phyloP scores from a whole-genome alignment of 148 eudicot species.

The Cornus kousa region DNA sequence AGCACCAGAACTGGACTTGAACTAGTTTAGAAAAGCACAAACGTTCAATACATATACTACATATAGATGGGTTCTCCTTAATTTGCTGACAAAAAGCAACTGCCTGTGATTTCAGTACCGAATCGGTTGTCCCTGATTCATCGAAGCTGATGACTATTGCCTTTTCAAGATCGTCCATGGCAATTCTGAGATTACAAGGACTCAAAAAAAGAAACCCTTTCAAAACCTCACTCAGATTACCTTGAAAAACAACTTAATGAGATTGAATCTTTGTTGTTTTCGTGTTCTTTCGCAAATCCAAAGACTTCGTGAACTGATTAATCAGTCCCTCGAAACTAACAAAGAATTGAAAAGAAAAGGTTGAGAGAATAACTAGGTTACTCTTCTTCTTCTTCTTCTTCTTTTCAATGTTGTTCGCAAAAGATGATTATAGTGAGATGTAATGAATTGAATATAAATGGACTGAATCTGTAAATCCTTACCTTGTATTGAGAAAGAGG shows the following conservation, averaged over 20 bases:
- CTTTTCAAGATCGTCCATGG: slow-evolving; percentile 89
- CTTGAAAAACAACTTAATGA: too few species aligned
- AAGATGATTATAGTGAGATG: not conserved
- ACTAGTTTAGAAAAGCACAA: slow-evolving; percentile 47
- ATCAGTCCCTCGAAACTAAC: not conserved
- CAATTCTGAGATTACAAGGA: not conserved
- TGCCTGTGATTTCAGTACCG: slow-evolving; percentile 69
- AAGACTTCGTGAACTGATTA: too few species aligned
- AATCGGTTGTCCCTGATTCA: slow-evolving; percentile 66
- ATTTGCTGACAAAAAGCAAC: slow-evolving; percentile 65
- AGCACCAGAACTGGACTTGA: slow-evolving; percentile 94
- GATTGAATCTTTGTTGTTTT: too few species aligned
- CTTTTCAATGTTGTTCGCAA: not conserved
- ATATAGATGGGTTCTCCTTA: slow-evolving; percentile 62
- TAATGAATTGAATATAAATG: not conserved
- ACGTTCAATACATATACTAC: slow-evolving; percentile 66
- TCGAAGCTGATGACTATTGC: slow-evolving; percentile 86
- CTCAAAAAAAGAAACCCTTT: slow-evolving; percentile 17
- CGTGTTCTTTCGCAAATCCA: too few species aligned
- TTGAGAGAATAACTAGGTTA: too few species aligned
- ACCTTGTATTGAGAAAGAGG: slow-evolving; percentile 3
- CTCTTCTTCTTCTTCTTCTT: not conserved
- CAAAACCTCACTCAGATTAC: not conserved
- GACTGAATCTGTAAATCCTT: slow-evolving; percentile 4
- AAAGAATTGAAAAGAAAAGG: not conserved